Base-by-base conservation (phyloP, 257 asterid species). In the Datura wrightii region DNA sequence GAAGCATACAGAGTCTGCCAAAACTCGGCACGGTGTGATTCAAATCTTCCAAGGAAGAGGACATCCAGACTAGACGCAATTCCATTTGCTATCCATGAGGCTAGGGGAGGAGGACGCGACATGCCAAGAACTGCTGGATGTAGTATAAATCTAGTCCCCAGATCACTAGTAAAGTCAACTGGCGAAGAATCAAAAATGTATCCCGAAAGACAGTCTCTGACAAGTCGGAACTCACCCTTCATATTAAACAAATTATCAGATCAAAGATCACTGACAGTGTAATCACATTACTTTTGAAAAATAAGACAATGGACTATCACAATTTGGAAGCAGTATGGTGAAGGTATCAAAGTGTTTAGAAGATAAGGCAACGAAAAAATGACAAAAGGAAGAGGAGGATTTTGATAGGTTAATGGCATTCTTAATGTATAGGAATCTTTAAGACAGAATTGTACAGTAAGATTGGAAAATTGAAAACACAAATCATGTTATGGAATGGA, bases 1-100 rank as follows among this genome's bases (percentile, higher is more conserved):
- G 98, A 91, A 83, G 97, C 91, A 79, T 95, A 95, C 56, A 97
- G 92, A 80, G 97, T 97, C 90, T 97, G 99, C 99, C 99, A 97
- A 86, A 91, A 94, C 84, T 95, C 96, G 2, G 99, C 99, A 59
- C 99, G 93, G 84, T 97, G 97, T 16, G 91, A 71, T 87, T 97
- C 99, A 71, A 95, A 91, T 87, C 92, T 90, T 87, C 90, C 86
- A 62, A 93, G 97, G 89, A 95, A 97, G 89, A 97, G 90, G 15
- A 94, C 88, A 63, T 97, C 99, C 76, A 97, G 89, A 86, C 95
- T 83, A 86, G 98, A 94, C 82, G 97, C 88, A 69, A 94, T 85
- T 52, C 97, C 93, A 69, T 83, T 87, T 54, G 91, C 95, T 83
- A 97, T 88, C 98, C 96, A 97, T 52, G 96, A 88, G 14, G 91